Evolutionary conservation across 805 yeast species (phyloP).

Genomic region (Pichia californica): DNA sequence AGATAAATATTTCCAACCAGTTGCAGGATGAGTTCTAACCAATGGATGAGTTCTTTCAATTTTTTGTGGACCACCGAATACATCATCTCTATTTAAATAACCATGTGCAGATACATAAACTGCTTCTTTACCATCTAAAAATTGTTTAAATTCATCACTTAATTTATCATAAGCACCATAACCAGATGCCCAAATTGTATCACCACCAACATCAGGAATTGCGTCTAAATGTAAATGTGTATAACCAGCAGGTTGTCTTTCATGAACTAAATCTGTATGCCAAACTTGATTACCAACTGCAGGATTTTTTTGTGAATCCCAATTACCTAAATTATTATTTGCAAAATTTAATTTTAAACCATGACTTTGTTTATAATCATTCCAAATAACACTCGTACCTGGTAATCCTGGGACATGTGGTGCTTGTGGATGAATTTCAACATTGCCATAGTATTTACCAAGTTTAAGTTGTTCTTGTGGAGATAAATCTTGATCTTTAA

Average conservation of each 20-base stretch:
- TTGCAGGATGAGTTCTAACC: slow-evolving; percentile 58
- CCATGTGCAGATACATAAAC: slow-evolving; percentile 35
- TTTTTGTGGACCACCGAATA: slow-evolving; percentile 38
- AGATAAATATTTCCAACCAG: slow-evolving; percentile 54
- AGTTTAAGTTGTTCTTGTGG: slow-evolving; percentile 38
- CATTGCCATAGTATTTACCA: slow-evolving; percentile 41
- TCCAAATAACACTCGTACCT: slow-evolving; percentile 39
- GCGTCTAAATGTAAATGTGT: slow-evolving; percentile 49
- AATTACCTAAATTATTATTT: slow-evolving; percentile 16
- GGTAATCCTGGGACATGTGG: slow-evolving; percentile 31
- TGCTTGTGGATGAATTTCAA: slow-evolving; percentile 34
- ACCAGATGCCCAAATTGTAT: slow-evolving; percentile 50
- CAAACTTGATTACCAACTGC: slow-evolving; percentile 28
- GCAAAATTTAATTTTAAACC: slow-evolving; percentile 17
- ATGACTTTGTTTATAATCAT: slow-evolving; percentile 28
- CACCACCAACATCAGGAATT: slow-evolving; percentile 49
- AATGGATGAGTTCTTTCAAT: slow-evolving; percentile 55
- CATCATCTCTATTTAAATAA: slow-evolving; percentile 35
- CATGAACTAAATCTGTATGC: slow-evolving; percentile 49
- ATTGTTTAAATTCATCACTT: slow-evolving; percentile 42
- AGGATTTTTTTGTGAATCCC: slow-evolving; percentile 11
- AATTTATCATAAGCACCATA: slow-evolving; percentile 52
- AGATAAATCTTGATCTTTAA: slow-evolving; percentile 40
- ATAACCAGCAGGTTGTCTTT: slow-evolving; percentile 49
- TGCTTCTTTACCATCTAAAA: slow-evolving; percentile 48